Conservation (phyloP, 2,329 filamentous ascomycete species). For the Fusarium guadeloupense region DNA sequence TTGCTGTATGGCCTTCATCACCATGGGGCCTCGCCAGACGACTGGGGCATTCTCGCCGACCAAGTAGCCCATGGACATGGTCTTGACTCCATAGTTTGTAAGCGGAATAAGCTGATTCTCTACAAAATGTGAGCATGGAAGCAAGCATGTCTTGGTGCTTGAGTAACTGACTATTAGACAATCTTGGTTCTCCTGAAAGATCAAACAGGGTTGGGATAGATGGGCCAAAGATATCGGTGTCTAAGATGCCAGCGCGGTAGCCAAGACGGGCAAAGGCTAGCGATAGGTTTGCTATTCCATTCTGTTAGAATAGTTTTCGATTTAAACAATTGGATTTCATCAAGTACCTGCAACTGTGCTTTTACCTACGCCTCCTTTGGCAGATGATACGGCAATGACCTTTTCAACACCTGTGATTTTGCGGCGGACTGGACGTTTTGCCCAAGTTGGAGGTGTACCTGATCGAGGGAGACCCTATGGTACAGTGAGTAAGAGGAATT, state of each 20-base stretch:
- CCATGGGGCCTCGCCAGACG: constrained; percentile 96
- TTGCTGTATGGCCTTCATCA: constrained; percentile 96
- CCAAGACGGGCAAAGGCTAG: constrained; percentile 86
- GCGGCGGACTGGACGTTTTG: constrained; percentile 81
- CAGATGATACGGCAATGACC: constrained; percentile 95
- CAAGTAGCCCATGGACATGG: constrained; percentile 98
- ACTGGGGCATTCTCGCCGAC: constrained; percentile 82
- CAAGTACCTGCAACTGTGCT: constrained; percentile 83
- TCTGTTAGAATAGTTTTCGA: neutral
- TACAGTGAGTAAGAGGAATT: neutral
- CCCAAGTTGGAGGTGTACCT: constrained; percentile 64
- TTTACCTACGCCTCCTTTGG: constrained; percentile 98
- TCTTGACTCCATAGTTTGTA: constrained; percentile 94
- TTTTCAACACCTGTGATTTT: constrained; percentile 87
- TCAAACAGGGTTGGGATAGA: constrained; percentile 92
- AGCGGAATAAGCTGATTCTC: constrained; percentile 86
- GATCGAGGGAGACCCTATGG: constrained; percentile 82
- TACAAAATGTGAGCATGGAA: constrained; percentile 45
- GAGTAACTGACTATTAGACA: constrained; percentile 71
- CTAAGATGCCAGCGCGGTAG: constrained; percentile 84
- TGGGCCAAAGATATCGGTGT: constrained; percentile 96
- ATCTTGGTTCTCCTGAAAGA: constrained; percentile 78
- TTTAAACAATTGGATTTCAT: neutral
- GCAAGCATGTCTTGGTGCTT: neutral
- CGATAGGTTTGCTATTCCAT: constrained; percentile 75